Percentiles rank a stretch among this genome's conserved stretches.
Conservation (phyloP, 2,329 filamentous ascomycete genomes). For the Ceratocystis smalleyi region DNA sequence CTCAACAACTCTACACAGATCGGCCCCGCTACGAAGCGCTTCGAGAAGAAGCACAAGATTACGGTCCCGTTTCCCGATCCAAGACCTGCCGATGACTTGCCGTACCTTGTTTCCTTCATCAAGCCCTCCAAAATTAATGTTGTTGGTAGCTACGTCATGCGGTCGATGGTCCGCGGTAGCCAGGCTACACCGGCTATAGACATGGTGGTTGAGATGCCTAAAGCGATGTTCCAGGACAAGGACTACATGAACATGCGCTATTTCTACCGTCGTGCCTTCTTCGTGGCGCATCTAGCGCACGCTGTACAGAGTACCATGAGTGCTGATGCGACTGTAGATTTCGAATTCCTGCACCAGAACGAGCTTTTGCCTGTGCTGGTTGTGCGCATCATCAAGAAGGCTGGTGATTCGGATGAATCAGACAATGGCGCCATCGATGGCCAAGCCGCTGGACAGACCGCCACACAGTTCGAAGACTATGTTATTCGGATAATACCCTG, state of each 20-base stretch:
- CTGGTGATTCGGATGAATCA: conserved; percentile 6
- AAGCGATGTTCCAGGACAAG: conserved; percentile 71
- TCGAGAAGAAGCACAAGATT: conserved; percentile 52
- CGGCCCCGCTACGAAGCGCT: conserved; percentile 47
- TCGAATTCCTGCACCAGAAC: conserved; percentile 56
- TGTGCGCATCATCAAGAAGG: conserved; percentile 23
- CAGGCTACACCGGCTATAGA: conserved; percentile 51
- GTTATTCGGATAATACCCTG: conserved; percentile 65
- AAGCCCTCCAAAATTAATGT: conserved; percentile 70
- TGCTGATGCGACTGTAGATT: conserved; percentile 36
- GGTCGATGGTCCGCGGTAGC: conserved; percentile 49
- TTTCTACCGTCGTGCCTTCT: conserved; percentile 89
- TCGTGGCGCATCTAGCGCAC: conserved; percentile 65
- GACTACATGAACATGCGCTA: conserved; percentile 87
- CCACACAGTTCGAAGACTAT: conserved; percentile 28
- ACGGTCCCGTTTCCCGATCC: conserved; percentile 76
- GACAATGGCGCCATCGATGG: conserved; percentile 17
- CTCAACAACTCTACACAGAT: conserved; percentile 34
- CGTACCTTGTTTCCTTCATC: conserved; percentile 67
- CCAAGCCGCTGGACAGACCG: conserved; percentile 15
- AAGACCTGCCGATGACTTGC: conserved; percentile 55
- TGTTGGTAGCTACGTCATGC: conserved; percentile 70
- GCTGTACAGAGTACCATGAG: conserved; percentile 45
- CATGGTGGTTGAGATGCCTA: conserved; percentile 75
- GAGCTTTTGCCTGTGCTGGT: conserved; percentile 54